Evolutionary conservation across 148 eudicot species (phyloP), one percentile per base, ranked within the genome.

Genomic region (Rhododendron griersonianum): DNA sequence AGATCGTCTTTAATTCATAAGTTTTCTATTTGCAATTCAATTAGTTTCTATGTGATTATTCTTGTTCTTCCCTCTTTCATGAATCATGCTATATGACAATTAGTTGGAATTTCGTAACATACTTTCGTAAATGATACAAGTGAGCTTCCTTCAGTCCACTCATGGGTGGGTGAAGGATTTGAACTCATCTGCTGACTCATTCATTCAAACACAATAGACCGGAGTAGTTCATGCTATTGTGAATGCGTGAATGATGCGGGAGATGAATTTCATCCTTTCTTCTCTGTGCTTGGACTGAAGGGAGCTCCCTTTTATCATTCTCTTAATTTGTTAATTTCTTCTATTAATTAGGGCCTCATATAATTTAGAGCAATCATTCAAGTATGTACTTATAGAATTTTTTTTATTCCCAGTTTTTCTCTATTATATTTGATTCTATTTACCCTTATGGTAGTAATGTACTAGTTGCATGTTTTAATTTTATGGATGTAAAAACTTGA

Each of bases 101-200:
- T 28, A 14, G 7, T 7, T 50, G 8, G 30, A 50, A 80, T 80
- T 25, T 45, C 0, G 16, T 11, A 11, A 80, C 63, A 80, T 4
- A 16, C 61, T 16, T 1, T 23, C 18, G 30, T 45, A 79, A 82
- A 45, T 30, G 82, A 67, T 78, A 35, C 21, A 81, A 88, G 84
- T 44, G 91, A 90, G 91, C 89, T 90, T 84, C 84, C 91, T 87
- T 89, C 88, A 90, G 91, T 81, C 91, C 91, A 90, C 88, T 84
- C 91, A 88, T 77, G 67, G 91, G 61, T 78, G 73, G 86, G 88
- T 28, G n/a, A 77, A 86, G 88, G 90, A 67, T 80, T 81, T 81
- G 83, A 80, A 87, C 61, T 90, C 84, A 84, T 55, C 88, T 90
- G 85, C 88, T 86, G 88, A 84, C 88, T 90, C 91, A 90, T 87